Percentiles rank a stretch among this genome's conserved stretches.
Conservation (phyloP, 176 grass and related monocot species). For the Avena eriantha region DNA sequence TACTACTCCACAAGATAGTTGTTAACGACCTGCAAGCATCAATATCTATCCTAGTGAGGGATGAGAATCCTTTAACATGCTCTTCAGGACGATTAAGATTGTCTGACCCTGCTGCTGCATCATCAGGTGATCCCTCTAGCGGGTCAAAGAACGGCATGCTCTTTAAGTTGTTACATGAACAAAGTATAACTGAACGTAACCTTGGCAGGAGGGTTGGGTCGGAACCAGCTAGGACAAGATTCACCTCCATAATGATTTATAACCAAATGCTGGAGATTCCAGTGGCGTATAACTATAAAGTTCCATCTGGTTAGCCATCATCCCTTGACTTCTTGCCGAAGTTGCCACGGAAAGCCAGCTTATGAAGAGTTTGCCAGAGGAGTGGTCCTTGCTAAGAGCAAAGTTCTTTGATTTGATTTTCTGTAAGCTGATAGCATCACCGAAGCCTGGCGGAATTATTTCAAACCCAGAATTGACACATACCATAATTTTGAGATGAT, state of each 20-base stretch:
- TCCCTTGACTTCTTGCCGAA: background rate
- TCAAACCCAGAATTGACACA: background rate
- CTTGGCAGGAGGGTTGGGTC: background rate
- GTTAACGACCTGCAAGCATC: background rate
- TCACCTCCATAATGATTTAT: fast-evolving
- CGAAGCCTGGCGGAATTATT: background rate
- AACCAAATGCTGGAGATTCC: background rate
- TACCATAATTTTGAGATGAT: background rate
- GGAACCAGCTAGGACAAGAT: background rate
- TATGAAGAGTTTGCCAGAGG: background rate
- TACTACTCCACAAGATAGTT: background rate
- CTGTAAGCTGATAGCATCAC: background rate
- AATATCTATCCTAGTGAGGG: too few species aligned
- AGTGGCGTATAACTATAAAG: background rate
- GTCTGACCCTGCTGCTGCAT: background rate
- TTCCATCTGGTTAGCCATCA: background rate
- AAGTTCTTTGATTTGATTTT: background rate
- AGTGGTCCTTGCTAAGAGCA: background rate
- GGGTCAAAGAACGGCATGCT: background rate
- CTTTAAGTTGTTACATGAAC: fast-evolving
- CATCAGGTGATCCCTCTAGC: background rate
- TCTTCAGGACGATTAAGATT: background rate
- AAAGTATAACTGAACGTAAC: background rate
- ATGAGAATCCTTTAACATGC: background rate
- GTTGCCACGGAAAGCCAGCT: fast-evolving